A percentile compares a stretch with the other conserved stretches of the same genome.
Conservation (phyloP, 2,329 filamentous ascomycete species). For the Rhynchosporium graminicola region DNA sequence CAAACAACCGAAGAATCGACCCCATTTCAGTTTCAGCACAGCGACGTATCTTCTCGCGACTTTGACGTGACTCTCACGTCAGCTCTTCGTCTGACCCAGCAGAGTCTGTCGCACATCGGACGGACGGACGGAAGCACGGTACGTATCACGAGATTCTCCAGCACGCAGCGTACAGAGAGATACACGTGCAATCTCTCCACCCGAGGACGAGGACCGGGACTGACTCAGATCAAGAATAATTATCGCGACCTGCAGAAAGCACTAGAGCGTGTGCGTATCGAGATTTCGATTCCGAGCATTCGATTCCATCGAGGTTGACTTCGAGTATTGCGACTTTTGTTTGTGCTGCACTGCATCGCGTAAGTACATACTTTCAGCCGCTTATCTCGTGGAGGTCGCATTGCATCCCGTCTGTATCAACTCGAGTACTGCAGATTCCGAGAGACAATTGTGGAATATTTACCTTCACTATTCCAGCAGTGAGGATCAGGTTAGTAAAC, state of each 20-base stretch:
- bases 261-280: conserved; percentile 24
- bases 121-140: not conserved
- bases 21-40: not conserved
- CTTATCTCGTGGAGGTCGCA: conserved; percentile 10
- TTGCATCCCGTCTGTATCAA: conserved; percentile 4
- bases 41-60: conserved; percentile 13
- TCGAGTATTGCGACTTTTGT: conserved; percentile 9
- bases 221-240: not conserved
- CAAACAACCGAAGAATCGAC: not conserved
- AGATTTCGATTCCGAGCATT: conserved; percentile 17
- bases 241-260: conserved; percentile 18
- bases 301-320: conserved; percentile 1
- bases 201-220: conserved; percentile 13
- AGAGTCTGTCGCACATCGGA: conserved; percentile 8
- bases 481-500: conserved; percentile 20
- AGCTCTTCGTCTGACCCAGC: conserved; percentile 12
- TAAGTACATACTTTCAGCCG: not conserved
- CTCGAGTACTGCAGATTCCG: conserved; percentile 11
- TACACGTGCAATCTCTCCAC: conserved; percentile 28
- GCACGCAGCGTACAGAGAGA: not conserved
- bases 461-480: not conserved
- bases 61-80: conserved; percentile 25
- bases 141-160: conserved; percentile 7
- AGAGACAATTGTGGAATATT: not conserved
- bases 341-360: not conserved